A percentile compares a stretch with the other conserved stretches of the same genome.
These are phyloP conservation scores for Obba rivulosa DNA, from an alignment of 768 basidiomycete species.

Conservation along the genomic window DNA sequence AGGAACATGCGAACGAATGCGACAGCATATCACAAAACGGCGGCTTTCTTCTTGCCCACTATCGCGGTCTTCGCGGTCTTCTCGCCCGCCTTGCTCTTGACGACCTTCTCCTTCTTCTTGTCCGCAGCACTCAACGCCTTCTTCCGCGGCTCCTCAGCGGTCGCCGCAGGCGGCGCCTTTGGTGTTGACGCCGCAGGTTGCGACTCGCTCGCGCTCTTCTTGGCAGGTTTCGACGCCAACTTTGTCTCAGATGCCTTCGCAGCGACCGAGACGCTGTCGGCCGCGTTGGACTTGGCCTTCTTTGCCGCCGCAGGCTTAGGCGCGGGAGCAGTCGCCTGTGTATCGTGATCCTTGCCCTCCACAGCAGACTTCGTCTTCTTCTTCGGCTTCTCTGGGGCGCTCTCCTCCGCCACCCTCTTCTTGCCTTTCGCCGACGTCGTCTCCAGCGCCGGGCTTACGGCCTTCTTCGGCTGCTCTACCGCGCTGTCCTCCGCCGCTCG, in stretches of 20 bases:
- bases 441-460: not conserved
- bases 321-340: not conserved
- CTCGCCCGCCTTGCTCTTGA: constrained; percentile 28
- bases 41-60: constrained; percentile 42
- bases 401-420: not conserved
- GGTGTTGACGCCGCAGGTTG: constrained; percentile 4
- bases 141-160: constrained; percentile 40
- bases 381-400: constrained; percentile 27
- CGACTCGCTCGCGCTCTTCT: constrained; percentile 4
- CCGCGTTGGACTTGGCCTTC: not conserved
- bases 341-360: not conserved
- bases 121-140: constrained; percentile 43
- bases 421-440: constrained; percentile 24
- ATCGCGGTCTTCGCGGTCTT: constrained; percentile 52
- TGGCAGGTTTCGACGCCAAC: not conserved
- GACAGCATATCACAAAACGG: not conserved
- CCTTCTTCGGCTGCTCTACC: constrained; percentile 20
- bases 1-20: not conserved
- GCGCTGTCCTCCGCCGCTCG: constrained; percentile 33
- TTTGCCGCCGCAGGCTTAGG: not conserved
- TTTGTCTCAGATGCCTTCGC: not conserved
- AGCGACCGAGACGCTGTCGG: not conserved
- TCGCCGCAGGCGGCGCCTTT: constrained; percentile 7
- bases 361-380: constrained; percentile 32
- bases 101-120: constrained; percentile 53